Base-by-base conservation (phyloP, 495 filamentous ascomycete species). In the Penicillium egyptiacum region DNA sequence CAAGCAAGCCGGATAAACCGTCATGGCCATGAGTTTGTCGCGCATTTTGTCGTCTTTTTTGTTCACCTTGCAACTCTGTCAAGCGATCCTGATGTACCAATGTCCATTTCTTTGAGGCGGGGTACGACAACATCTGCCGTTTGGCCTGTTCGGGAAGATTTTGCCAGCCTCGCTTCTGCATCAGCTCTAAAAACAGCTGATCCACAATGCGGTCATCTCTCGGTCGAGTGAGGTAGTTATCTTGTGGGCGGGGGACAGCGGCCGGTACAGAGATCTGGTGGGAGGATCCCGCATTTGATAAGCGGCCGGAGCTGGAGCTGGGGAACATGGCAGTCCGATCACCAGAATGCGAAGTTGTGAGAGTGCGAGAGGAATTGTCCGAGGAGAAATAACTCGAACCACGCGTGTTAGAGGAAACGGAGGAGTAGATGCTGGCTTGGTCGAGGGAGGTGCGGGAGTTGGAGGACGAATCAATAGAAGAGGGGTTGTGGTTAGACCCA, bases 111-210 rank as follows among this genome's bases (percentile, higher is more conserved):
- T 98, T 98, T 43, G 83, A 82, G 25, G 93, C 81, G 12, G 91
- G 90, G 65, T 98, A 98, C 16, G 91, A 89, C 71, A 92, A 79
- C 91, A 98, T 97, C 73, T 98, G 94, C 56, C 93, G 81, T 61
- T 88, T 84, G 25, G 93, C 95, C 71, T 96, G 90, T 62, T 98
- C 94, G n/a, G 94, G 94, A 50, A 98, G 81, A 67, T 92, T 92
- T 72, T 95, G 91, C 88, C 91, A 98, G 54, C 92, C 94, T 67
- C 94, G 86, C 72, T 98, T 98, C 62, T 94, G 86, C 95, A 98
- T 98, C 62, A 98, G 76, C 31, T 88, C 88, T 59, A 92, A 76
- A 62, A 98, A 98, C 72, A 96, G 87, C 65, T 89, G 83, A 70
- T 98, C 94, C n/a, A 96, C 88, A 7, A 93, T 71, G 49, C 84